Conservation (phyloP, 1,284 basidiomycete species). For the Heterobasidion occidentale region DNA sequence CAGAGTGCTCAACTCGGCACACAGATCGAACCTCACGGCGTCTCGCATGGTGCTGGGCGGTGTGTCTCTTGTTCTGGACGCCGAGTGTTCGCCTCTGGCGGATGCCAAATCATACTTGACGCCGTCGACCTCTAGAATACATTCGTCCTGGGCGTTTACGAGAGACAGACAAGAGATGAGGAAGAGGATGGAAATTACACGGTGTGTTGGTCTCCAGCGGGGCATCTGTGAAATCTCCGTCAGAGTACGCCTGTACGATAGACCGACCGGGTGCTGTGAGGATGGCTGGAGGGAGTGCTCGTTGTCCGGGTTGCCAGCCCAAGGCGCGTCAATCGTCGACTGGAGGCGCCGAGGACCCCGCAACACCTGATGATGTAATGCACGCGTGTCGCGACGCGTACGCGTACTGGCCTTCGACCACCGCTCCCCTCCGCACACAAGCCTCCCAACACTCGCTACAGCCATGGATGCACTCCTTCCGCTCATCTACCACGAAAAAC, state of each 20-base stretch:
- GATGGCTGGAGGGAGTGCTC: not conserved
- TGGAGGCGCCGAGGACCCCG: not conserved
- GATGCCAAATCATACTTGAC: conserved; percentile 51
- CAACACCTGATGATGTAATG: conserved; percentile 1
- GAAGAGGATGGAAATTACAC: conserved; percentile 21
- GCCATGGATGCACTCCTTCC: conserved; percentile 40
- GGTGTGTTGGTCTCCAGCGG: conserved; percentile 10
- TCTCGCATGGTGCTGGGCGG: conserved; percentile 31
- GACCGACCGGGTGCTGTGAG: not conserved
- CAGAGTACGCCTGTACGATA: not conserved
- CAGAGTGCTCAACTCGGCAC: conserved; percentile 44
- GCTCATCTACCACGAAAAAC: conserved; percentile 69
- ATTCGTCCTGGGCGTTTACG: conserved; percentile 28
- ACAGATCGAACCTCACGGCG: conserved; percentile 36
- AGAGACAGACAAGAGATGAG: conserved; percentile 22
- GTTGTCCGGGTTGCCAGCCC: conserved; percentile 15
- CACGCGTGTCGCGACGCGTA: conserved; percentile 5
- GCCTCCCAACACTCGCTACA: not conserved
- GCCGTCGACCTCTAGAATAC: conserved; percentile 38
- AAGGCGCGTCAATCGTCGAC: conserved; percentile 11
- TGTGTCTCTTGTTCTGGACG: conserved; percentile 28
- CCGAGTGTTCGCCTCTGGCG: conserved; percentile 40
- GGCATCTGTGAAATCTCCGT: conserved; percentile 17
- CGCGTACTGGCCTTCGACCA: not conserved
- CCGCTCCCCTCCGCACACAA: not conserved